Base-by-base conservation (phyloP, 2,329 filamentous ascomycete species). In the Ophiostoma australiae region DNA sequence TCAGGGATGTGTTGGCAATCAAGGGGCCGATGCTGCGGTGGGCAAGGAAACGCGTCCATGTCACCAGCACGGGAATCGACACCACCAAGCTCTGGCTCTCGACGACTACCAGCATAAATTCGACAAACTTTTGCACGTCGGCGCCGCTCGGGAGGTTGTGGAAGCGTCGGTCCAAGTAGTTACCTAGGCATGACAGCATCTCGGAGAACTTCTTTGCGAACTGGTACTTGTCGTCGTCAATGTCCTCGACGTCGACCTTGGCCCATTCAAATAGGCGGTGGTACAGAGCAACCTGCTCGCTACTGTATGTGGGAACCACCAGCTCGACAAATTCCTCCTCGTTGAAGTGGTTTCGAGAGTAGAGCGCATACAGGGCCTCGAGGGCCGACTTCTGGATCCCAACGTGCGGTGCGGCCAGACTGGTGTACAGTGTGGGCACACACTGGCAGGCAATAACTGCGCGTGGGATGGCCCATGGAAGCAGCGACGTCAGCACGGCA, bases 131-230 rank as follows among this genome's bases (percentile, higher is more conserved):
- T 44, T 89, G 84, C 15, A 94, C 83, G 77, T 95, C 90, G 37
- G 83, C 80, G 70, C 89, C 78, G 80, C 84, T 72, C 0, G 91
- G 89, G 48, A 94, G 83, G 65, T 87, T 83, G 37, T 86, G 83
- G 73, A 90, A 90, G 74, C 92, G 92, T 73, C 91, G 88, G 76
- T 95, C 92, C 72, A 97, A 85, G 76, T 94, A 94, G 74, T 91
- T 90, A 23, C 91, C 93, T 20, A 97, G 83, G 76, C 91, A 92
- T 33, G 94, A 94, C 11, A 97, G 84, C 82, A 97, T 88, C 91
- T 99, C 95, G 0, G 94, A 93, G 67, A 98, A 87, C 80, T 97
- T 97, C 82, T 98, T 98, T 58, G 92, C 89, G 75, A 97, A 89
- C 70, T 92, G 89, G 78, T 99, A 98, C 78, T 93, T 96, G 77